Evolutionary conservation across 78 protist species (phyloP), one percentile per base, ranked within the genome.

Genomic region (Dictyostelium capitatum): DNA sequence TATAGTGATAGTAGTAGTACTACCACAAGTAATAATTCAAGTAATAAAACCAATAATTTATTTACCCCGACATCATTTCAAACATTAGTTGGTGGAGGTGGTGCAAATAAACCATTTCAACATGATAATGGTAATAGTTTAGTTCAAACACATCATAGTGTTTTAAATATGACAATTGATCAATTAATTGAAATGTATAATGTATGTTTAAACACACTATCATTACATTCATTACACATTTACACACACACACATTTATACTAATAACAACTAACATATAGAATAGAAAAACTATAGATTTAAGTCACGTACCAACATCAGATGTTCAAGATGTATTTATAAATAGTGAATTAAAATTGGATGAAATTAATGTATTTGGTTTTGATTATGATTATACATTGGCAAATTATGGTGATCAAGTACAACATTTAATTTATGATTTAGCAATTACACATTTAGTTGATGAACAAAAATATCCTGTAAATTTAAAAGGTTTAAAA

Each of bases 371-470:
- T 32, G 91, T 73, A 23, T 83, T 56, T 83, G 91, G 91, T 20
- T 83, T 83, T 23, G 91, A 83, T 83, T 83, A 83, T 56, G 94
- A 89, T 30, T 89, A 72, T 46, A 89, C 94, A 70, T 51, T 89
- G 17, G 94, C 94, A 20, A 80, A 80, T 53, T 89, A 89, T 64
- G 48, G 74, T 41, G 89, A 80, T 41, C 79, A 89, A 56, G 89
- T 89, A 46, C 94, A 89, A 62, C 65, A 89, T 46, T 41, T 89
- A 43, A 89, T 89, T 41, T 89, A 89, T 59, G 94, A 89, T 12
- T 25, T 77, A 32, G 15, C 94, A 56, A 17, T 89, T 9, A 37
- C 59, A 12, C 79, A 89, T 75, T 62, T 89, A 47, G 89, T 89
- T 19, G 89, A 80, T 46, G 89, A 89, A 89, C 41, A 53, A 54